Evolutionary conservation across 441 rosid genomes (phyloP), one percentile per base, ranked within the genome.

Genomic region (Aleurites moluccanus): DNA sequence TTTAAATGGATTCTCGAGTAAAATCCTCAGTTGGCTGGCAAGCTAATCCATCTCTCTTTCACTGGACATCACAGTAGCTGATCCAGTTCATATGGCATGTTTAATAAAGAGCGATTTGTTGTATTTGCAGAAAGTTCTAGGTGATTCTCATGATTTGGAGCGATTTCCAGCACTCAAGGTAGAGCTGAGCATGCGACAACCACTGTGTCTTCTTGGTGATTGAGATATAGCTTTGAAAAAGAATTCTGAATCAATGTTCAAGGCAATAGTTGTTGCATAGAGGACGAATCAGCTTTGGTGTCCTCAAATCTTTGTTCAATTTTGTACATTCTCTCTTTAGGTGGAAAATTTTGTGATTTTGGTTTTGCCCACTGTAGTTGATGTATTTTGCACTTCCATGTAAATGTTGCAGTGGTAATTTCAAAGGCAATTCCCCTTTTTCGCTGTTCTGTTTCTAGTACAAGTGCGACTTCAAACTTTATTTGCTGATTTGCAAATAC

Each of bases 151-250:
- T 63, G 93, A 89, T 79, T 77, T 93, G 82, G 85, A 86, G 72
- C 74, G 40, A 73, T 93, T 85, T 81, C 99, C 95, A 23, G 90
- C 86, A 61, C 86, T 95, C 45, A 93, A 89, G 86, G 90, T 86
- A 16, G 98, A 95, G 91, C 98, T 93, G 71, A 90, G 99, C 89
- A 88, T 95, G 98, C 83, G 97, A 70, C 98, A 93, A 59, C 99
- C 97, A 4, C 92, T 91, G 33, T 90, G 92, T 82, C 83, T 92
- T 75, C 87, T 95, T 0, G 98, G 98, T 27, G 97, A 95, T 72
- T 91, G 86, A 88, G 66, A 25, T 35, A 3, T 9, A 28, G 38
- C 15, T 10, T 1, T 5, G 18, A 1, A n/a, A 50, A n/a, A n/a
- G n/a, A n/a, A n/a, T n/a, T n/a, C n/a, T n/a, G n/a, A n/a, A n/a